phyloP scores from a whole-genome alignment of 164 flowering plant species.

The Pachysandra terminalis region DNA sequence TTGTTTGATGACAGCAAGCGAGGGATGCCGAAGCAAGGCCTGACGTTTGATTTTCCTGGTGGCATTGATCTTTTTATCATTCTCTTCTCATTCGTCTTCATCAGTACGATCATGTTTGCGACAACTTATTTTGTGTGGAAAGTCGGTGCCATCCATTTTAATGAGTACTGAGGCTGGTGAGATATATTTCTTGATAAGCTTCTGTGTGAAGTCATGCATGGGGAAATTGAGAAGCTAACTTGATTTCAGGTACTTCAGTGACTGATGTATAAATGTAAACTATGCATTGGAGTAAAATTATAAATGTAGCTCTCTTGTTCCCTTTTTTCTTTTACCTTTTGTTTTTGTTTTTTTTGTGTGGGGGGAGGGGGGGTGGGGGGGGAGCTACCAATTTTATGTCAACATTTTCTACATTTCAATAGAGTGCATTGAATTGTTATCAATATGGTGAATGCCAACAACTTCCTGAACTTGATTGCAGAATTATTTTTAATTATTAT shows the following conservation, averaged over 20 bases:
- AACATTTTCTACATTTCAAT: too few relatives aligned
- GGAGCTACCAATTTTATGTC: too few relatives aligned
- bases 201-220: not conserved
- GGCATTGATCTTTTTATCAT: conserved; percentile 69
- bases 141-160: conserved; percentile 92
- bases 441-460: too few relatives aligned
- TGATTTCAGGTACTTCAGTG: conserved; percentile 10
- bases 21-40: conserved; percentile 73
- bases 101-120: conserved; percentile 82
- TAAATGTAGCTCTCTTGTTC: too few relatives aligned
- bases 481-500: too few relatives aligned
- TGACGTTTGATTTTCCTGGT: conserved; percentile 78
- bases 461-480: too few relatives aligned
- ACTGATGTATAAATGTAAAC: conserved; percentile 7
- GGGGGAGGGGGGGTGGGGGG: too few relatives aligned
- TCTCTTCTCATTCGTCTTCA: conserved; percentile 56
- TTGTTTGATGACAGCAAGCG: conserved; percentile 86
- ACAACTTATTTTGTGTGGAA: conserved; percentile 93
- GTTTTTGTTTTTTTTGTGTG: too few relatives aligned
- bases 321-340: too few relatives aligned
- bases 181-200: conserved; percentile 6
- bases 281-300: conserved; percentile 3
- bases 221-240: conserved; percentile 4
- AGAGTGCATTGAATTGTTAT: too few relatives aligned
- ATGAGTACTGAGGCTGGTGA: conserved; percentile 44